Conservation (phyloP, 2,329 filamentous ascomycete species). For the Botryotinia narcissicola region DNA sequence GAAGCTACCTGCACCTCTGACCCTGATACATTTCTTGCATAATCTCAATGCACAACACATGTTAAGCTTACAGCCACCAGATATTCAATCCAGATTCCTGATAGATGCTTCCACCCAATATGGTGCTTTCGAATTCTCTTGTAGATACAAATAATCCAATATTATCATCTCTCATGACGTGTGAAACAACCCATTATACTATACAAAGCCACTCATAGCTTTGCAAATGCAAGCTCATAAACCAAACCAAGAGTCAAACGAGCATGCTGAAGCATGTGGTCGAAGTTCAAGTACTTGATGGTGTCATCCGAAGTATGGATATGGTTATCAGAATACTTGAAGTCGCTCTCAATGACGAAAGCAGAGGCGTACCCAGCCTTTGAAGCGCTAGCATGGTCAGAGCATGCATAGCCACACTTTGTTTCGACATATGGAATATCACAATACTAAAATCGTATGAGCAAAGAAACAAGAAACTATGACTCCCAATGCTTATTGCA, state of each 20-base stretch:
- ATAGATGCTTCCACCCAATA: not conserved
- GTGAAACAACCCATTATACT: not conserved
- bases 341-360: constrained; percentile 73
- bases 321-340: constrained; percentile 63
- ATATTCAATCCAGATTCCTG: not conserved
- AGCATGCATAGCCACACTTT: constrained; percentile 84
- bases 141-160: not conserved
- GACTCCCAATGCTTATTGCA: not conserved
- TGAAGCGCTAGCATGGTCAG: constrained; percentile 69
- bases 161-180: not conserved
- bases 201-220: constrained; percentile 38
- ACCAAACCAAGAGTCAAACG: constrained; percentile 79
- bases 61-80: not conserved
- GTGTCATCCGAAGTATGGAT: constrained; percentile 70
- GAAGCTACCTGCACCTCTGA: not conserved
- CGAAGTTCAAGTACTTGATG: constrained; percentile 72
- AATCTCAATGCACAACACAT: not conserved
- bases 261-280: constrained; percentile 90
- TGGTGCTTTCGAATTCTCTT: not conserved
- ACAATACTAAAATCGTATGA: constrained; percentile 63
- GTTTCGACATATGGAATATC: constrained; percentile 83
- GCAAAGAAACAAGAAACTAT: constrained; percentile 1
- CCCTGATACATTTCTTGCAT: not conserved
- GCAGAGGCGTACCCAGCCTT: constrained; percentile 73
- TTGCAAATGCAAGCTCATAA: constrained; percentile 78